Conservation (phyloP, 306 rosid species). For the apple (Malus domestica) region DNA sequence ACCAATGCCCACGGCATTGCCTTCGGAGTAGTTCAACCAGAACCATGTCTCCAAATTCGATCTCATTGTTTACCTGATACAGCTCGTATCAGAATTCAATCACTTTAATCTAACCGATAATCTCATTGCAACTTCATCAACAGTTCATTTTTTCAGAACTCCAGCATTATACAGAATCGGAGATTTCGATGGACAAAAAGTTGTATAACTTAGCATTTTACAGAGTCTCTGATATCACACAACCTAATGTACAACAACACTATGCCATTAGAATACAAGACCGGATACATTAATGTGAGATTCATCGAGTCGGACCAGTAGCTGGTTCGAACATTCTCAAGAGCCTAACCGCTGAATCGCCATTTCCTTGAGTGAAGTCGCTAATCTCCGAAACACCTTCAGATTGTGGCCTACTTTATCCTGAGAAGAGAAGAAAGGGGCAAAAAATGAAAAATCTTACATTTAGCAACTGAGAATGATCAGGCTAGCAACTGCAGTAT, state of each 20-base stretch:
- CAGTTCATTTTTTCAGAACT: not conserved
- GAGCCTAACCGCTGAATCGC: conserved; percentile 46
- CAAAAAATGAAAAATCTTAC: not conserved
- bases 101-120: not conserved
- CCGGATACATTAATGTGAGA: not conserved
- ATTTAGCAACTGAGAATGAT: not conserved
- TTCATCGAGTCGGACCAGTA: not conserved
- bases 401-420: conserved; percentile 76
- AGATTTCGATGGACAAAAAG: too few species aligned
- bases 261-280: not conserved
- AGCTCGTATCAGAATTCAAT: not conserved
- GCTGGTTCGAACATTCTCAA: conserved; percentile 19
- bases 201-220: not conserved
- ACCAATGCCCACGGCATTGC: conserved; percentile 26
- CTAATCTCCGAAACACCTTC: conserved; percentile 72
- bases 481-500: not conserved
- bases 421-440: conserved; percentile 32
- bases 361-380: conserved; percentile 72
- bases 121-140: not conserved
- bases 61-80: not conserved
- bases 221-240: not conserved
- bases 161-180: not conserved
- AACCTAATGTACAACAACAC: conserved; percentile 17
- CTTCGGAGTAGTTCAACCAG: conserved; percentile 27
- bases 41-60: conserved; percentile 17